These are phyloP conservation scores for Hymenochaete sp. DNA, from an alignment of 1,284 basidiomycete genomes.

Conservation along the genomic window DNA sequence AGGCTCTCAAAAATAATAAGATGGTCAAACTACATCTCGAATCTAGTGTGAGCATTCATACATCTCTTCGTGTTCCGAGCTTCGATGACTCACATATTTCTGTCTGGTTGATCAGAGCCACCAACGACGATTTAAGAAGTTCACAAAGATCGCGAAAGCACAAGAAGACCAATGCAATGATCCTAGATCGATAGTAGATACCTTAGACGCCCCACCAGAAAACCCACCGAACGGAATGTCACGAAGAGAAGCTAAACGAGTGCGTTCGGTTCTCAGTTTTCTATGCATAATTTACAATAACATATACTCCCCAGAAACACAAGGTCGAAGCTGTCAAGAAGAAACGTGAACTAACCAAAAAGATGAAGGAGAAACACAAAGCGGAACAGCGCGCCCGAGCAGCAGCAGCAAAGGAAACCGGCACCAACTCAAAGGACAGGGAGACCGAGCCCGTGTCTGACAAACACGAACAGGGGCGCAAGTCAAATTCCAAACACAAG, in stretches of 20 bases:
- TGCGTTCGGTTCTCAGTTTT: slow-evolving; percentile 23
- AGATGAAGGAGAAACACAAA: background rate
- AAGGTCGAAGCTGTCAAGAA: slow-evolving; percentile 32
- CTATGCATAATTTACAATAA: background rate
- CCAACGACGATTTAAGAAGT: slow-evolving; percentile 45
- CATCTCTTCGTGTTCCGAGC: too few relatives aligned
- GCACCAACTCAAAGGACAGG: slow-evolving; percentile 8
- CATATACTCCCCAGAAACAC: slow-evolving; percentile 31
- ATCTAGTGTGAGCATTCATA: slow-evolving; percentile 42
- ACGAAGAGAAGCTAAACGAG: slow-evolving; percentile 51
- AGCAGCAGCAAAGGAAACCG: slow-evolving; percentile 4
- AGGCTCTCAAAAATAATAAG: slow-evolving; percentile 53
- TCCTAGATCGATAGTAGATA: slow-evolving; percentile 36
- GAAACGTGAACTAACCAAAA: slow-evolving; percentile 30
- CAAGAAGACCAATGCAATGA: slow-evolving; percentile 33
- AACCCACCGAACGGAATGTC: slow-evolving; percentile 27
- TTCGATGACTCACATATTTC: too few relatives aligned
- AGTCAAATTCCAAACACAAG: too few relatives aligned
- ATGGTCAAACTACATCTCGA: slow-evolving; percentile 56
- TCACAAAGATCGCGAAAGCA: slow-evolving; percentile 33
- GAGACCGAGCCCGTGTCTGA: slow-evolving; percentile 4
- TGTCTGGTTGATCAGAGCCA: slow-evolving; percentile 39
- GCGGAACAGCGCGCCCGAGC: background rate
- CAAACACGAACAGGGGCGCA: background rate
- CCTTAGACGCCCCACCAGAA: slow-evolving; percentile 23